These are phyloP conservation scores for Macadamia integrifolia DNA, from an alignment of 164 flowering plant species.

Conservation along the genomic window DNA sequence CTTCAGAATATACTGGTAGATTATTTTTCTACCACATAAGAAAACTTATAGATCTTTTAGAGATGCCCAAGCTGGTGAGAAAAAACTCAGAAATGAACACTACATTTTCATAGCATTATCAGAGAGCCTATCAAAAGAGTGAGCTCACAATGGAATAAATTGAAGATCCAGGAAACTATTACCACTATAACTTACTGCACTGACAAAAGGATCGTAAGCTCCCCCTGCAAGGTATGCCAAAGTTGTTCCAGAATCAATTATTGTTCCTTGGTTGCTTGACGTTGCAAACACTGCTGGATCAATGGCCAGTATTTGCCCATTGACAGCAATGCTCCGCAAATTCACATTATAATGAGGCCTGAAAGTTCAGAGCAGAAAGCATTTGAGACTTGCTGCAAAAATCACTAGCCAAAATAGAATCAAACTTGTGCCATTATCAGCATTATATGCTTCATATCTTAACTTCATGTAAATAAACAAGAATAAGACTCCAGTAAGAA, in stretches of 20 bases:
- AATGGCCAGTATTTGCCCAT: slow-evolving; percentile 68
- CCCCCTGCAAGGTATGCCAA: slow-evolving; percentile 87
- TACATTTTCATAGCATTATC: no score
- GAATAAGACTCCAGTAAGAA: background rate
- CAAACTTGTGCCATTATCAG: background rate
- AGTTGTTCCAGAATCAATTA: slow-evolving; percentile 95
- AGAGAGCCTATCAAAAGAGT: background rate
- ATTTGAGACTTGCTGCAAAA: slow-evolving; percentile 3
- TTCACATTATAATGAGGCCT: slow-evolving; percentile 97
- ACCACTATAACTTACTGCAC: slow-evolving; percentile 50
- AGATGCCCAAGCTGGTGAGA: no score
- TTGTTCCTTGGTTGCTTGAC: slow-evolving; percentile 70
- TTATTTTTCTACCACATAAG: no score
- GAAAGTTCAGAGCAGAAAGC: slow-evolving; percentile 23
- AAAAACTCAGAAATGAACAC: no score
- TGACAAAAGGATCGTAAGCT: slow-evolving; percentile 71
- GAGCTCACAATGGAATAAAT: background rate
- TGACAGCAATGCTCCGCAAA: slow-evolving; percentile 79
- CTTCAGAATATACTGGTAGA: background rate
- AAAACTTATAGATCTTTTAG: no score
- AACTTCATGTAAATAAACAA: background rate
- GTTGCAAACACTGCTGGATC: slow-evolving; percentile 71
- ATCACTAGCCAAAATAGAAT: no score
- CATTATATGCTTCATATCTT: background rate
- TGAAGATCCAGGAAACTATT: slow-evolving; percentile 1